phyloP scores from a whole-genome alignment of 768 basidiomycete genomes.

The Tylopilus balloui region DNA sequence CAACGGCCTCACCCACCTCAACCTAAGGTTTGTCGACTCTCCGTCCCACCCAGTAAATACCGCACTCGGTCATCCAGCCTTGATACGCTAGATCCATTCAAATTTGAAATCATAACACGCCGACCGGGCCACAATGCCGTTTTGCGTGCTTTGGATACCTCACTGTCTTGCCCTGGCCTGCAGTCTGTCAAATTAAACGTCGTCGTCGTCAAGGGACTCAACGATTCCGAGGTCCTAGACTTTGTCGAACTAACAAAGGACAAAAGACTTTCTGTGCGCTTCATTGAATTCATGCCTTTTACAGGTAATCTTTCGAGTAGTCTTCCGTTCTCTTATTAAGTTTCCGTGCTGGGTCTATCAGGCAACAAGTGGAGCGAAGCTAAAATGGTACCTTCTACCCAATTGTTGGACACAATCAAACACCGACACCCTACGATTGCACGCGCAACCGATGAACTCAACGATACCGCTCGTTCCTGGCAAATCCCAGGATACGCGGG shows the following conservation, averaged over 20 bases:
- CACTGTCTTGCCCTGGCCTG: slow-evolving; percentile 49
- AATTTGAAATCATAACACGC: slow-evolving; percentile 84
- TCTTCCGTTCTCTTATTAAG: slow-evolving; percentile 4
- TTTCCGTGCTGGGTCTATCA: slow-evolving; percentile 24
- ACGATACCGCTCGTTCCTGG: slow-evolving; percentile 82
- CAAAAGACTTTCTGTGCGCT: slow-evolving; percentile 63
- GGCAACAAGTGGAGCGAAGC: slow-evolving; percentile 82
- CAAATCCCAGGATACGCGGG: slow-evolving; percentile 66
- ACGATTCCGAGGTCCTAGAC: slow-evolving; percentile 73
- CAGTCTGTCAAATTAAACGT: slow-evolving; percentile 76
- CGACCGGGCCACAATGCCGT: slow-evolving; percentile 75
- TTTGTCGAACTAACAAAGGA: slow-evolving; percentile 76
- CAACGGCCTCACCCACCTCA: slow-evolving; percentile 75
- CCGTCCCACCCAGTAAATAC: neutral
- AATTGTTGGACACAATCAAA: slow-evolving; percentile 52
- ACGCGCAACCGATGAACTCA: slow-evolving; percentile 60
- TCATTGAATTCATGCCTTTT: slow-evolving; percentile 96
- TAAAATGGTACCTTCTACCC: slow-evolving; percentile 77
- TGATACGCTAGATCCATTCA: slow-evolving; percentile 82
- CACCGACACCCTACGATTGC: slow-evolving; percentile 44
- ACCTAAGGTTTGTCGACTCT: slow-evolving; percentile 48
- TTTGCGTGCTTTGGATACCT: slow-evolving; percentile 58
- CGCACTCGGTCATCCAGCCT: slow-evolving; percentile 42
- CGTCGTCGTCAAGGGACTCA: slow-evolving; percentile 76
- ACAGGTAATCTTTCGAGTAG: slow-evolving; percentile 46